Evolutionary conservation across 768 basidiomycete genomes (phyloP), one percentile per base, ranked within the genome.

Genomic region (Nidularia pulvinata): DNA sequence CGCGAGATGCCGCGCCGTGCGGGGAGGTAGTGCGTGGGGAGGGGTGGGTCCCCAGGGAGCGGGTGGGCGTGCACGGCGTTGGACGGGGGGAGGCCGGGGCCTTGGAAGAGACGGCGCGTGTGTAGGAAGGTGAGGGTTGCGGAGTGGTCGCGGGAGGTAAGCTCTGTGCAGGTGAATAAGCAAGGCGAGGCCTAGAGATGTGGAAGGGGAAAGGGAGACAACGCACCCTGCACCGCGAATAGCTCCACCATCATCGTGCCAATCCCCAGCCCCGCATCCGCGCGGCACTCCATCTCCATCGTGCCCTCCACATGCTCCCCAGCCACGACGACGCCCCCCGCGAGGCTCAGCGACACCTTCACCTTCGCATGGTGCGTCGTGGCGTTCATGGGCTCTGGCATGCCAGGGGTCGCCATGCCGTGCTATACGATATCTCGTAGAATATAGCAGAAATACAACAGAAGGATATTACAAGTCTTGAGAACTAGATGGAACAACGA

Each of bases 91-190:
- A 93, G 73, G 14, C 84, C 85, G 2, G 88, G 88, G 2, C 91
- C 91, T 68, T 93, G 91, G 63, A 92, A 94, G 5, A 90, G 64
- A 33, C 88, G 79, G 32, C 82, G 78, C 52, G 76, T 81, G 57
- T 89, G 87, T 33, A 92, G 66, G 60, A 93, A 93, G 0, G 84
- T 87, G 30, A 86, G 88, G 0, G 86, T 89, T 2, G 91, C 92
- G 22, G 90, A 86, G 67, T 91, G 88, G 65, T 91, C 88, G 58
- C 88, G 75, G 33, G 89, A 90, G 5, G 82, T 83, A 9, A 94
- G 69, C 64, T 92, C 91, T 93, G 46, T 7, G 19, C 19, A 49
- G 14, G 53, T 48, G 7, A 46, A 60, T 43, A 45, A 45, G 64
- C 19, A 19, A 19, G 19, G 19, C 19, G 19, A 19, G 19, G 19